A percentile compares a stretch with the other conserved stretches of the same genome.
These are phyloP conservation scores for Mentha longifolia DNA, from an alignment of 257 asterid species.

Conservation along the genomic window DNA sequence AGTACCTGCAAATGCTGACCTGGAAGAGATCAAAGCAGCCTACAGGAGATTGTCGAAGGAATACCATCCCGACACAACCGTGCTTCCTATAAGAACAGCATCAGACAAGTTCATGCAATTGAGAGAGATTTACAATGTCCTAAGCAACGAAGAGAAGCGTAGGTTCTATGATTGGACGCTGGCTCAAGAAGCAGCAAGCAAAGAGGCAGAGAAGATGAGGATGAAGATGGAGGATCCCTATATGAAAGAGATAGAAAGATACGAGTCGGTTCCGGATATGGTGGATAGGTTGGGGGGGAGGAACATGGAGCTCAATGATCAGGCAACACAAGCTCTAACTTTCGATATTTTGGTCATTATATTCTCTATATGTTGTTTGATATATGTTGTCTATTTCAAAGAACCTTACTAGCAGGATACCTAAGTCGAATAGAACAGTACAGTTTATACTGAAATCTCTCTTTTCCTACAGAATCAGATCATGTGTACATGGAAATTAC, in stretches of 20 bases:
- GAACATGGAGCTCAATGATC: conserved; percentile 81
- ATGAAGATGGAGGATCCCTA: conserved; percentile 71
- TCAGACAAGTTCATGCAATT: conserved; percentile 80
- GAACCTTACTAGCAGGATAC: conserved; percentile 52
- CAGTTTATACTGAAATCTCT: conserved; percentile 19
- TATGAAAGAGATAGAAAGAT: conserved; percentile 56
- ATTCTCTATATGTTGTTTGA: conserved; percentile 68
- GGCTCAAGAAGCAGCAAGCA: conserved; percentile 85
- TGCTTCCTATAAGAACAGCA: conserved; percentile 85
- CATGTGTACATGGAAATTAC: conserved; percentile 24
- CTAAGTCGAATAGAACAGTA: conserved; percentile 1
- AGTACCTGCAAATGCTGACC: conserved; percentile 69
- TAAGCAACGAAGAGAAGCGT: conserved; percentile 72
- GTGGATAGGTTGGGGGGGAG: conserved; percentile 89
- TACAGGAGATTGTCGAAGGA: conserved; percentile 83
- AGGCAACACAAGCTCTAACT: conserved; percentile 86
- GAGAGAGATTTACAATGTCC: conserved; percentile 61
- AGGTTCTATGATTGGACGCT: conserved; percentile 84
- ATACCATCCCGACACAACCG: conserved; percentile 92
- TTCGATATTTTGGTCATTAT: conserved; percentile 68
- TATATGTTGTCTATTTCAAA: conserved; percentile 68
- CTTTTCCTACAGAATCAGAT: conserved; percentile 12
- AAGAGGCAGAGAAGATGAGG: conserved; percentile 81
- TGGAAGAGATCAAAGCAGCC: conserved; percentile 86
- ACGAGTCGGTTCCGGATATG: conserved; percentile 69